Conservation (phyloP, 371 early-diverging fungal species). For the Syncephalastrum sp. region DNA sequence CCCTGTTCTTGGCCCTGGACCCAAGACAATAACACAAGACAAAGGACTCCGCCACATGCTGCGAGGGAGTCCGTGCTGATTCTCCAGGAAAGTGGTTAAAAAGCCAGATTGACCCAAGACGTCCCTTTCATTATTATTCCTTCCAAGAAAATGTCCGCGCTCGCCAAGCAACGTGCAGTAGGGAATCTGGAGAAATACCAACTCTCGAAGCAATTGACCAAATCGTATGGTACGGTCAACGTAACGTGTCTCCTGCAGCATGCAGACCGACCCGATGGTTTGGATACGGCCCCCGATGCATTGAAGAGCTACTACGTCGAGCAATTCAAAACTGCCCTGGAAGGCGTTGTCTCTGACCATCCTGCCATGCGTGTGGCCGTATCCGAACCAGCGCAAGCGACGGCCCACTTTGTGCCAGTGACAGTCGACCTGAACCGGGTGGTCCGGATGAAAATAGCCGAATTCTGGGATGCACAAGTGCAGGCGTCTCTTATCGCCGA, state of each 20-base stretch:
- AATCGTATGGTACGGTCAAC: constrained; percentile 33
- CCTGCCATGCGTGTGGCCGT: constrained; percentile 23
- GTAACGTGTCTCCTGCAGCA: constrained; percentile 24
- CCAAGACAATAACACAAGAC: too few species aligned
- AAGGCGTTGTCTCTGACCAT: constrained; percentile 22
- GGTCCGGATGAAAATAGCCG: constrained; percentile 5
- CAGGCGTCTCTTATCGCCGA: constrained; percentile 11
- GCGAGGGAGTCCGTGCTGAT: too few species aligned
- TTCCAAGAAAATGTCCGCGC: too few species aligned
- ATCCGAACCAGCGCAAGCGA: constrained; percentile 13
- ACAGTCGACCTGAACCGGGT: constrained; percentile 21
- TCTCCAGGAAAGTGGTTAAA: too few species aligned
- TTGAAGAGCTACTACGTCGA: constrained; percentile 17
- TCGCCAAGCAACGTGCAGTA: constrained; percentile 10
- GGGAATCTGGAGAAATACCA: constrained; percentile 46
- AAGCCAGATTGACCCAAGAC: too few species aligned
- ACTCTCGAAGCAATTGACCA: constrained; percentile 24
- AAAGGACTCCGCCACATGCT: too few species aligned
- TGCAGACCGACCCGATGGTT: neutral
- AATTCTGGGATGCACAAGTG: constrained; percentile 11
- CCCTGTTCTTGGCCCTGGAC: too few species aligned
- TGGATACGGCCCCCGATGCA: neutral
- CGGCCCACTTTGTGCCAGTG: constrained; percentile 25
- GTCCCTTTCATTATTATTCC: too few species aligned
- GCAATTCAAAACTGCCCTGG: constrained; percentile 22